These are phyloP conservation scores for Jimgerdemannia flammicorona DNA, from an alignment of 192 early-diverging fungal species.

Conservation along the genomic window DNA sequence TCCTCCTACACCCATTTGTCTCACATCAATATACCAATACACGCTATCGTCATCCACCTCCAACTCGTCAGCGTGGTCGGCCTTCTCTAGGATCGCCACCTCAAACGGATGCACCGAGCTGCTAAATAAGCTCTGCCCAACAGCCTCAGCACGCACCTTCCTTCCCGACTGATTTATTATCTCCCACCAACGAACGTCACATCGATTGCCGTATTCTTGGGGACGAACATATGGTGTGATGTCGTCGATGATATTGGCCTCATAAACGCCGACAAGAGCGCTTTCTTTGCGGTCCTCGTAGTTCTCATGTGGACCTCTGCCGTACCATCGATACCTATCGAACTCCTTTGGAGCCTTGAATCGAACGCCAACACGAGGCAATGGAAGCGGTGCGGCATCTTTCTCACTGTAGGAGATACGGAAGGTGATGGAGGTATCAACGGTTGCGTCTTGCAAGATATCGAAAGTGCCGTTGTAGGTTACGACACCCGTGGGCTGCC, in stretches of 20 bases:
- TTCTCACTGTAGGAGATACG: not conserved
- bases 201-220: conserved; percentile 7
- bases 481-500: not conserved
- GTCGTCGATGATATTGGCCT: conserved; percentile 1
- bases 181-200: conserved; percentile 8
- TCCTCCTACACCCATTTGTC: conserved; percentile 9
- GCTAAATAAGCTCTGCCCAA: not conserved
- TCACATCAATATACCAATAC: conserved; percentile 8
- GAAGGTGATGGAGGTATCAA: not conserved
- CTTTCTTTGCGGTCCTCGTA: conserved; percentile 7
- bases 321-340: conserved; percentile 1
- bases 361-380: conserved; percentile 11
- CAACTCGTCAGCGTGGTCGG: conserved; percentile 9
- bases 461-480: not conserved
- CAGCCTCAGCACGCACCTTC: conserved; percentile 2
- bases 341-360: not conserved
- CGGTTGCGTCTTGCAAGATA: not conserved
- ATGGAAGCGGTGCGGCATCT: not conserved
- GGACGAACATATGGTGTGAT: conserved; percentile 9
- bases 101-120: conserved; percentile 8
- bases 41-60: conserved; percentile 1
- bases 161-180: not conserved
- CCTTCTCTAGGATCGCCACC: conserved; percentile 1
- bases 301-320: conserved; percentile 11
- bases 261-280: conserved; percentile 9